Base-by-base conservation (phyloP, 306 rosid genomes). In the Glycyrrhiza uralensis region DNA sequence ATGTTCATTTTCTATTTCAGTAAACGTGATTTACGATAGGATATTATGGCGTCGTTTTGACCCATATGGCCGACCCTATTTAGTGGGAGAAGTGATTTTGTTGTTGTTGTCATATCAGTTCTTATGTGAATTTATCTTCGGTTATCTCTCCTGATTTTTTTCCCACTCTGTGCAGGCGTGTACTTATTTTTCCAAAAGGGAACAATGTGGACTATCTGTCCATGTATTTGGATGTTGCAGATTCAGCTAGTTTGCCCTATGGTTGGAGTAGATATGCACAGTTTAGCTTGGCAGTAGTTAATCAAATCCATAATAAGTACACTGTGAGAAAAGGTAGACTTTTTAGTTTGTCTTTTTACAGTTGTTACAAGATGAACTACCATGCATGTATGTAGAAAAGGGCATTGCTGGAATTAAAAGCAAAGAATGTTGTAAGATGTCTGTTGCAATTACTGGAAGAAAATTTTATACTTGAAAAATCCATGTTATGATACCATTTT, bases 231-330 rank as follows among this genome's bases (percentile, higher is more conserved):
- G 97, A 89, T 76, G 94, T 91, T 59, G 94, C 94, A 7, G 97
- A 91, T 82, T 81, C 92, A 20, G 3, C 89, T 50, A 83, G 75
- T 81, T 82, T 94, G 86, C 96, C 95, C 4, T 86, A 85, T 73
- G 98, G 97, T 35, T 89, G 98, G 98, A 90, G 89, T 80, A 87
- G 97, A 90, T 85, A 80, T 83, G 87, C 97, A 26, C 96, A 88
- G 59, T 93, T 93, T 81, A 90, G 96, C 86, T 80, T 93, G 87
- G 89, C 89, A 19, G 82, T 93, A 1, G 19, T 87, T 23, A 89
- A 88, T 82, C 97, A 90, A 78, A 66, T 84, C 39, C 89, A 88
- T 46, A 82, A 58, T 75, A 88, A 87, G 79, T 86, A 84, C 74
- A 74, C 90, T 4, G 89, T 93, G 56, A 86, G 92, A 80, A 93